Conservation (phyloP, 2,329 filamentous ascomycete species). For the Nemania abortiva region DNA sequence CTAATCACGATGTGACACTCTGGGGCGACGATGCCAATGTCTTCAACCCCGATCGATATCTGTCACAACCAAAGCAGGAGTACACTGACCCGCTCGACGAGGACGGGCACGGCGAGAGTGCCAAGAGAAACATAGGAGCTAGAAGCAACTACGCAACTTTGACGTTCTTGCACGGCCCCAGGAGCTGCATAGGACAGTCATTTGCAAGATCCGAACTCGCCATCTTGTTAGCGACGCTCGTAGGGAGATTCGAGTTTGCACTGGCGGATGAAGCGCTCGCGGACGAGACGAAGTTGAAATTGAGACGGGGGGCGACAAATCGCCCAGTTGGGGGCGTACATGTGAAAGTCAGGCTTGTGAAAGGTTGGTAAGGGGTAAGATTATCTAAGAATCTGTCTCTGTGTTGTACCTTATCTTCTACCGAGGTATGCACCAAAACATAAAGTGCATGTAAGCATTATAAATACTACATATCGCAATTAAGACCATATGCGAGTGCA, state of each 20-base stretch:
- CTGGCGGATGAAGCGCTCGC: slow-evolving; percentile 29
- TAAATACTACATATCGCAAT: not conserved
- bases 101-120: slow-evolving; percentile 8
- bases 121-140: slow-evolving; percentile 20
- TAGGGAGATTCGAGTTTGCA: slow-evolving; percentile 39
- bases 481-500: not conserved
- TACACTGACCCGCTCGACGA: slow-evolving; percentile 28
- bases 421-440: not conserved
- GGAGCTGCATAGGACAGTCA: slow-evolving; percentile 41
- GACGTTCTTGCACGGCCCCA: slow-evolving; percentile 39
- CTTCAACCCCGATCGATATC: slow-evolving; percentile 39
- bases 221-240: slow-evolving; percentile 33
- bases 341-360: slow-evolving; percentile 34
- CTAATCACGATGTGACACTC: slow-evolving; percentile 33
- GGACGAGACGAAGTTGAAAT: slow-evolving; percentile 31
- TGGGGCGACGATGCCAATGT: slow-evolving; percentile 39
- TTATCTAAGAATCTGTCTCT: too few species aligned
- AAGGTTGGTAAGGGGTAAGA: slow-evolving; percentile 29
- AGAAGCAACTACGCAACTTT: slow-evolving; percentile 41
- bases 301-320: slow-evolving; percentile 38
- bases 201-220: slow-evolving; percentile 38
- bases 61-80: slow-evolving; percentile 29
- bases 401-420: too few species aligned
- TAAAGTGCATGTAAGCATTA: not conserved
- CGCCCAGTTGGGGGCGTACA: slow-evolving; percentile 30